Evolutionary conservation across 1,284 basidiomycete species (phyloP).

Genomic region (Cryptococcus neoformans): DNA sequence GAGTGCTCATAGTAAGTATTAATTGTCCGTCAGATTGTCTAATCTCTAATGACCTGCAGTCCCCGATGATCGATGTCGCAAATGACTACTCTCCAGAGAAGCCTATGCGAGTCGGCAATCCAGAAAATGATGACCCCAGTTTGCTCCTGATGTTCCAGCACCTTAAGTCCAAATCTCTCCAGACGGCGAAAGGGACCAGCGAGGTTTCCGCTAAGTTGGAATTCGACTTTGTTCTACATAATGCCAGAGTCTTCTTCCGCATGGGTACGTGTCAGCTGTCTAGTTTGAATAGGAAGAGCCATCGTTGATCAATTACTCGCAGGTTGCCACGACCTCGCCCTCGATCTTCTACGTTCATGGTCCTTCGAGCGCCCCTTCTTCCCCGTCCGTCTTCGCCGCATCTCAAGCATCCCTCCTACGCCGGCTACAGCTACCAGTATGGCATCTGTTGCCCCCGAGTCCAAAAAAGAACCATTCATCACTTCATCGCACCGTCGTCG

Average conservation of each 20-base stretch:
- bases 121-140: constrained; percentile 87
- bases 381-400: constrained; percentile 37
- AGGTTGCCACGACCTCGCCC: constrained; percentile 90
- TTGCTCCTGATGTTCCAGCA: constrained; percentile 87
- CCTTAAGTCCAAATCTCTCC: constrained; percentile 79
- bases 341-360: constrained; percentile 84
- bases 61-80: constrained; percentile 39
- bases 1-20: constrained; percentile 39
- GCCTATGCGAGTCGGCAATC: constrained; percentile 65
- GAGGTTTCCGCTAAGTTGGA: constrained; percentile 82
- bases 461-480: background rate
- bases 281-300: background rate
- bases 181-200: constrained; percentile 84
- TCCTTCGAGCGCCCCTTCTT: constrained; percentile 72
- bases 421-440: constrained; percentile 25
- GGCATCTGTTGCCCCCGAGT: background rate
- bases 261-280: constrained; percentile 66
- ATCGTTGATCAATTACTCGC: constrained; percentile 1
- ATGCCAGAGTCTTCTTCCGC: constrained; percentile 81
- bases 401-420: constrained; percentile 9
- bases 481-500: constrained; percentile 40
- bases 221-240: constrained; percentile 91
- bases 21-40: background rate
- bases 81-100: constrained; percentile 17
- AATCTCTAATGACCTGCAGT: constrained; percentile 14